Percentiles rank a stretch among this genome's conserved stretches.
Evolutionary conservation across 257 asterid species (phyloP).

Genomic region (Catharanthus roseus): DNA sequence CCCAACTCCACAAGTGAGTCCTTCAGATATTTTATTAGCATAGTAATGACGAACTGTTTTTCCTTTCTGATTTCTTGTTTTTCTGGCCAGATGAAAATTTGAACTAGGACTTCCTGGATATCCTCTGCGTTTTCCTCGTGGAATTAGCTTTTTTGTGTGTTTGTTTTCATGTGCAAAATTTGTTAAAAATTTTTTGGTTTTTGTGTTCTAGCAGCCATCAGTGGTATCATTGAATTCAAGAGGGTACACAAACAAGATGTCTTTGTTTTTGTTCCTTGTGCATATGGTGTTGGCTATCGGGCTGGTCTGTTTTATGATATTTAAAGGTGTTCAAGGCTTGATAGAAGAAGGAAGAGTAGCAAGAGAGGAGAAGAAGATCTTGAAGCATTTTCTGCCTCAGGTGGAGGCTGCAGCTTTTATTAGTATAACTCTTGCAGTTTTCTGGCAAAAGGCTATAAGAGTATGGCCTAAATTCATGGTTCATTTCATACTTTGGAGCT

Average conservation of each 20-base stretch:
- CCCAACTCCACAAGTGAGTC: slow-evolving; percentile 69
- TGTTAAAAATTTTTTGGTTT: slow-evolving; percentile 4
- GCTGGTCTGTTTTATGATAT: slow-evolving; percentile 65
- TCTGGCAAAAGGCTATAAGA: slow-evolving; percentile 86
- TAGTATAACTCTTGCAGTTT: slow-evolving; percentile 72
- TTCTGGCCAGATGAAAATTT: background rate
- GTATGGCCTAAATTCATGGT: slow-evolving; percentile 88
- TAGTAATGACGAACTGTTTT: background rate
- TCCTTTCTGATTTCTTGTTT: background rate
- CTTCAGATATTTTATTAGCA: background rate
- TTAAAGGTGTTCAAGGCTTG: slow-evolving; percentile 64
- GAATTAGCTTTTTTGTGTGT: background rate
- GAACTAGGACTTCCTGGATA: background rate
- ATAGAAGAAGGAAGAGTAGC: slow-evolving; percentile 44
- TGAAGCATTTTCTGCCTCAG: slow-evolving; percentile 76
- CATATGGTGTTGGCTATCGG: slow-evolving; percentile 65
- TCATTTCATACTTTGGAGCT: slow-evolving; percentile 80
- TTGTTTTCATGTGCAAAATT: background rate
- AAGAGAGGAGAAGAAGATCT: slow-evolving; percentile 42
- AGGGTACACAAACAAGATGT: slow-evolving; percentile 82
- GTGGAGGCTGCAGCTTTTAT: slow-evolving; percentile 79
- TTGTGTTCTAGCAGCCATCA: slow-evolving; percentile 37
- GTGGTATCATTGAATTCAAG: slow-evolving; percentile 68
- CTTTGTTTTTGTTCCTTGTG: slow-evolving; percentile 60
- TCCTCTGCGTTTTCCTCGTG: background rate